A percentile compares a stretch with the other conserved stretches of the same genome.
Conservation (phyloP, 371 early-diverging fungal species). For the Entomophthora muscae region DNA sequence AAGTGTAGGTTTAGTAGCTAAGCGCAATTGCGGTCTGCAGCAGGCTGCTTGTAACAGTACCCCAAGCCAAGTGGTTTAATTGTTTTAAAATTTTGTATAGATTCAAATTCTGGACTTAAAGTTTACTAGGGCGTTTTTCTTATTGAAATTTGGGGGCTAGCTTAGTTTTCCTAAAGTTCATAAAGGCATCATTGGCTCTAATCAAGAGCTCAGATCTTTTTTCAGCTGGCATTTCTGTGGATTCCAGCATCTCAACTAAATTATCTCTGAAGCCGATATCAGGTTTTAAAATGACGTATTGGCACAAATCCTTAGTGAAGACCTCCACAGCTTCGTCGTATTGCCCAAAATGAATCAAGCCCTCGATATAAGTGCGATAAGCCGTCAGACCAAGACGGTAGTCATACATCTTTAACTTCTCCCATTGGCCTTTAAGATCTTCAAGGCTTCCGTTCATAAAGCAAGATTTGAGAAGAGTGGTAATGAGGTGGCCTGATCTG, state of each 20-base stretch:
- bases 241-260: neutral
- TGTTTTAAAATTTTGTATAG: too few species aligned
- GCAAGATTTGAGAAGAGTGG: neutral
- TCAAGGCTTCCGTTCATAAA: neutral
- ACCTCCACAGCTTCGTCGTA: neutral
- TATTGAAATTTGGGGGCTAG: neutral
- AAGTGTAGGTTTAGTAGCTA: too few species aligned
- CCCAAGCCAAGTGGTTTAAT: too few species aligned
- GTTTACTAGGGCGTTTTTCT: too few species aligned
- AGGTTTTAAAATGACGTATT: neutral
- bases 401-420: neutral
- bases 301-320: neutral
- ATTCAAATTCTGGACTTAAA: too few species aligned
- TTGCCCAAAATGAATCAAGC: neutral
- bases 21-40: too few species aligned
- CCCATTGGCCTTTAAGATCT: neutral
- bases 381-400: neutral
- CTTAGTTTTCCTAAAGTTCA: neutral
- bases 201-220: neutral
- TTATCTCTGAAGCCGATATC: neutral
- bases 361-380: constrained; percentile 6
- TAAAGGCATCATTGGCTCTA: neutral
- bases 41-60: too few species aligned
- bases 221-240: neutral
- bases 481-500: neutral